Conservation (phyloP, 345 rosid species). For the Moricandia arvensis region DNA sequence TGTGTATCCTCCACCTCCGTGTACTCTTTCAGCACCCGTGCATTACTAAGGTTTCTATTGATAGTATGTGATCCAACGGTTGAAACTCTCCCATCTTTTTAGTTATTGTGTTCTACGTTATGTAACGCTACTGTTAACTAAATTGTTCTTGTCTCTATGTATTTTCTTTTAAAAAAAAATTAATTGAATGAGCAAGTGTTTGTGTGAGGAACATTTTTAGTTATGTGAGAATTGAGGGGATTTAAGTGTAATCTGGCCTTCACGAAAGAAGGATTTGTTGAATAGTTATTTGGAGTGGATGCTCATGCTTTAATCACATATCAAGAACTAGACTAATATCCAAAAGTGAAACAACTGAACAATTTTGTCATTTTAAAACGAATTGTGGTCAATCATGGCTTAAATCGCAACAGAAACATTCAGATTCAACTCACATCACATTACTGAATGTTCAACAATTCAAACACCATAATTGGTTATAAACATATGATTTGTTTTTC, state of each 20-base stretch:
- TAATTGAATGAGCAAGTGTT: conserved; percentile 3
- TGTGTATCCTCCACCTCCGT: conserved; percentile 34
- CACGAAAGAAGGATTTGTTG: background rate
- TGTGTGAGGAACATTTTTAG: background rate
- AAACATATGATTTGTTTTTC: background rate
- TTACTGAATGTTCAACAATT: background rate
- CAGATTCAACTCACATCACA: background rate
- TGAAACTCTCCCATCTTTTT: too few species aligned
- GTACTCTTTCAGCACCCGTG: conserved; percentile 3
- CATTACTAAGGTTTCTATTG: conserved; percentile 20
- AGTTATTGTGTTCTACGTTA: conserved; percentile 19
- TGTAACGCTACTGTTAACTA: conserved; percentile 25
- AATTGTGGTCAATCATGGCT: background rate
- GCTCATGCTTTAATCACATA: too few species aligned
- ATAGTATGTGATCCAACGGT: background rate
- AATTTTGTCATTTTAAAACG: background rate
- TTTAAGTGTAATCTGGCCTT: background rate
- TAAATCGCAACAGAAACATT: background rate
- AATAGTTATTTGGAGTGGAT: too few species aligned
- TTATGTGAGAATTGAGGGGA: background rate
- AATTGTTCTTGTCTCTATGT: background rate
- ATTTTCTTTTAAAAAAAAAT: background rate
- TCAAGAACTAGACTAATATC: background rate
- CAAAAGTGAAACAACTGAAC: background rate
- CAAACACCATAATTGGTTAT: background rate